Evolutionary conservation across 2,329 filamentous ascomycete genomes (phyloP), one percentile per base, ranked within the genome.

Genomic region (Sclerotinia glacialis): DNA sequence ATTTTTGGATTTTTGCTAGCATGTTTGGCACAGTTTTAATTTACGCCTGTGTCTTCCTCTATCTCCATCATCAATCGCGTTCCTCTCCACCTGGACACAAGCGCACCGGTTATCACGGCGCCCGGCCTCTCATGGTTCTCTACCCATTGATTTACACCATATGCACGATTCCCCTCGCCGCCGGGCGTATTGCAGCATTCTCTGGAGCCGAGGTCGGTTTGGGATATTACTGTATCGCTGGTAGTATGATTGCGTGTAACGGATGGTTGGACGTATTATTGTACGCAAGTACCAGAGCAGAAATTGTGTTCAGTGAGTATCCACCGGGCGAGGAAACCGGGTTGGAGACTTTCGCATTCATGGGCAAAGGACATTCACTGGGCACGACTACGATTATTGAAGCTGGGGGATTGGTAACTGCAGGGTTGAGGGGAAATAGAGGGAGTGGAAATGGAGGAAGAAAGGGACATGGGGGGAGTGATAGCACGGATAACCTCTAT

Each of bases 81-180:
- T 44, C 16, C 31, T 21, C 52, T 42, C n/a, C 53, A 31, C 12
- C 46, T 11, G 28, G 42, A 37, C 34, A n/a, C 14, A 4, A 59
- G 21, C 50, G 60, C 3, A 37, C 66, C 4, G 47, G 42, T 14
- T 23, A 65, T 11, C 70, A 73, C 46, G 68, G 70, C 28, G 70
- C 74, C 18, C 73, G 72, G 12, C 73, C 72, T 6, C 86, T 90
- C 69, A 85, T 85, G 83, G 78, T 89, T 40, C 80, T 89, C 9
- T 91, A 91, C 68, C 89, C 89, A 0, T 73, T 88, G 70, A 87
- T 90, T 69, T 91, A 91, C 74, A 81, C 89, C 8, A 71, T 89
- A n/a, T 89, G 88, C 73, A 91, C 88, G 0, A 80, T 87, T 0
- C 89, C 89, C 0, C 79, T 91, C 0, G 87, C 87, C 5, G 80